phyloP scores from a whole-genome alignment of 805 yeast genomes.

The Saccharomycopsis guyanensis region DNA sequence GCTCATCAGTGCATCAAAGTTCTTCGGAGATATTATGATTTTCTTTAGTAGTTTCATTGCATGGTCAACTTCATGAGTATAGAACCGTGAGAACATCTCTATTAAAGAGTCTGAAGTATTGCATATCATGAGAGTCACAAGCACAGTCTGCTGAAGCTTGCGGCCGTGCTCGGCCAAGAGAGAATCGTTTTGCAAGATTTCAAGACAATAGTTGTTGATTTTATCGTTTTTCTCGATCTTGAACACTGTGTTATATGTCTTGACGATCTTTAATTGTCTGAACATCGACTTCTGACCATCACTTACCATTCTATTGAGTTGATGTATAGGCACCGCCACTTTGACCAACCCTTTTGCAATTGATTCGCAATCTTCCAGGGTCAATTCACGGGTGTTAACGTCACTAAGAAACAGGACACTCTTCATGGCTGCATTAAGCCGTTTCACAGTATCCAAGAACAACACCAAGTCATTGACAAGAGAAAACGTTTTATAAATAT shows the following conservation, averaged over 20 bases:
- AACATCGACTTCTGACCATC: neutral
- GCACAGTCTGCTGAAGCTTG: neutral
- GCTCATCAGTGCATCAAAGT: slow-evolving; percentile 13
- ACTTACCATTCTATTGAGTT: slow-evolving; percentile 8
- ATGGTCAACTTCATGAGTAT: slow-evolving; percentile 8
- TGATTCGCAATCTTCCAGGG: neutral
- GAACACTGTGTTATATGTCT: slow-evolving; percentile 9
- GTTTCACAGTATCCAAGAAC: slow-evolving; percentile 32
- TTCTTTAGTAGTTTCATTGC: slow-evolving; percentile 12
- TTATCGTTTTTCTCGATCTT: slow-evolving; percentile 13
- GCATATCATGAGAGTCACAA: slow-evolving; percentile 14
- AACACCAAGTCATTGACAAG: slow-evolving; percentile 33
- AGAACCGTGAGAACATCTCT: slow-evolving; percentile 10
- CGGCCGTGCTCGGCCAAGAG: neutral
- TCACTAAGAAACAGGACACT: neutral
- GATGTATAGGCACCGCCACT: slow-evolving; percentile 2
- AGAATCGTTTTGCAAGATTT: slow-evolving; percentile 10
- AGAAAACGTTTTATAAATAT: slow-evolving; percentile 32
- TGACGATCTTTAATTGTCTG: slow-evolving; percentile 13
- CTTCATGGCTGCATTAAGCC: slow-evolving; percentile 11
- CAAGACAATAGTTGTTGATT: slow-evolving; percentile 25
- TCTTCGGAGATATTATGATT: slow-evolving; percentile 18
- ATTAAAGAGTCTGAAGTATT: slow-evolving; percentile 17
- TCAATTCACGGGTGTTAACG: neutral
- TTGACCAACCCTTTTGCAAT: slow-evolving; percentile 1